Percentiles rank a stretch among this genome's conserved stretches.
Evolutionary conservation across 1,139 yeast genomes (phyloP).

Genomic region (Blastobotrys proliferans): DNA sequence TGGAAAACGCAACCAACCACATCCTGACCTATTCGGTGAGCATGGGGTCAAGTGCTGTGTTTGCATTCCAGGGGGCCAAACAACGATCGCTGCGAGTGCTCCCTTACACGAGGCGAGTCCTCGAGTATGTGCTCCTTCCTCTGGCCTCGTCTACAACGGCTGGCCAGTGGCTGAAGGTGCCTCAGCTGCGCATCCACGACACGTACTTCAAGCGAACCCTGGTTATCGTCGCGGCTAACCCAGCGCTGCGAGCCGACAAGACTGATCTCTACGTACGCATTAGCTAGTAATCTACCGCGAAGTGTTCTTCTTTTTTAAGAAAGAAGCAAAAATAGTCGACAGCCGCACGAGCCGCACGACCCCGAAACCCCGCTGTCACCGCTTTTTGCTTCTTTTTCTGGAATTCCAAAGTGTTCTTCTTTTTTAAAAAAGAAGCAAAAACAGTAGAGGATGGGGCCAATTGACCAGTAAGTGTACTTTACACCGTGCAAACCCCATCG

Average conservation of each 20-base stretch:
- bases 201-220: constrained; percentile 63
- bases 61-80: constrained; percentile 40
- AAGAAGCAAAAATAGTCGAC: too few relatives aligned
- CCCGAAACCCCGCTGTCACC: too few relatives aligned
- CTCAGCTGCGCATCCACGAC: constrained; percentile 58
- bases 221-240: constrained; percentile 47
- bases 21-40: constrained; percentile 59
- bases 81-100: constrained; percentile 46
- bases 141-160: constrained; percentile 13
- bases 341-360: too few relatives aligned
- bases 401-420: too few relatives aligned
- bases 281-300: not conserved
- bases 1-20: constrained; percentile 74
- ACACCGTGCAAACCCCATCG: too few relatives aligned
- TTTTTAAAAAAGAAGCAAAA: too few relatives aligned
- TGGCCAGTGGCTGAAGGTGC: constrained; percentile 43
- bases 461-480: too few relatives aligned
- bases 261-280: constrained; percentile 19
- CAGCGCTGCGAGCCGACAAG: constrained; percentile 31
- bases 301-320: too few relatives aligned
- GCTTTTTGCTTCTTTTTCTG: too few relatives aligned
- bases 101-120: constrained; percentile 53
- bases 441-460: too few relatives aligned
- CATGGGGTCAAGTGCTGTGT: constrained; percentile 38
- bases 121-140: constrained; percentile 40